Base-by-base conservation (phyloP, 2,329 filamentous ascomycete genomes). In the Microsporum canis region DNA sequence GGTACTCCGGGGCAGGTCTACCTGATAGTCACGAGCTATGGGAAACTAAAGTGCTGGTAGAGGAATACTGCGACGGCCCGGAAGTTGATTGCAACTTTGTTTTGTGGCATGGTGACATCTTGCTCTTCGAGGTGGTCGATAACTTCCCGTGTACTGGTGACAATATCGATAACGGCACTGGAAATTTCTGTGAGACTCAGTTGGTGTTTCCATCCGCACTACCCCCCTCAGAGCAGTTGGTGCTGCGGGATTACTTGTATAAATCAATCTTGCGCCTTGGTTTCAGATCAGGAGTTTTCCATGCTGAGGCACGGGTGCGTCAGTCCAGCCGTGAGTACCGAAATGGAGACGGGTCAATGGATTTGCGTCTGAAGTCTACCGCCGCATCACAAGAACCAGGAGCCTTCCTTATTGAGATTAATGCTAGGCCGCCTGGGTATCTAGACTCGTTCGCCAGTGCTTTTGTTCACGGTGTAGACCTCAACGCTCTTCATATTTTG, bases 11-110 rank as follows among this genome's bases (percentile, higher is more conserved):
- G 14, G 43, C 43, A 47, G 43, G 14, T 6, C 23, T 27, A 14
- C 43, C 45, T 27, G 10, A 12, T 12, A 60, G 8, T 6, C 5
- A 39, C 14, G 5, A 12, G 7, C n/a, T 10, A 17, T 41, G 39
- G 39, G 5, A 41, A 41, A 41, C 51, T 1, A 61, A 67, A 5
- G 66, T 76, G n/a, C 66, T 77, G 1, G 64, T 78, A 1, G 75
- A 78, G 59, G 63, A 66, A 7, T 78, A 78, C 59, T 63, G 72
- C 23, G 70, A 72, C 6, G 76, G 76, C 0, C 76, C 76, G 0
- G 76, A 78, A 60, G 67, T 78, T 0, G 76, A 77, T 61, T 72
- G 68, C 57, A 77, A 78, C 65, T 67, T 79, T 31, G 68, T 75
- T 3, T 58, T 78, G 0, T 65, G 67, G 17, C 67, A 78, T 57